These are phyloP conservation scores for Aspergillus niger DNA, from an alignment of 2,329 filamentous ascomycete genomes.

Conservation along the genomic window DNA sequence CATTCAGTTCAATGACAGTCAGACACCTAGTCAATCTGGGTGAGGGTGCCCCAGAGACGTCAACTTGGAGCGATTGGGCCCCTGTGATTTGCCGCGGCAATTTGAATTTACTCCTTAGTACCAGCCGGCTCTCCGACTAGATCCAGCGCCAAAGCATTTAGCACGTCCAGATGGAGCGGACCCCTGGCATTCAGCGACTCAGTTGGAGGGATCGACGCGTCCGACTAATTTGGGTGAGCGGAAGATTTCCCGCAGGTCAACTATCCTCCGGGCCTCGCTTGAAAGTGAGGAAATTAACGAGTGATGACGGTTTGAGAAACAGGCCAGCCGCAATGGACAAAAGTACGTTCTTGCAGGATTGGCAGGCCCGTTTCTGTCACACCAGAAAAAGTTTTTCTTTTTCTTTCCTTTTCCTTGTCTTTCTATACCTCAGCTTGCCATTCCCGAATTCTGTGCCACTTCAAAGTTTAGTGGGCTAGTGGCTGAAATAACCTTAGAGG, in stretches of 20 bases:
- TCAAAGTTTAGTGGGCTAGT: slow-evolving; percentile 14
- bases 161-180: slow-evolving; percentile 3
- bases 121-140: slow-evolving; percentile 10
- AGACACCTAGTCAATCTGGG: slow-evolving; percentile 4
- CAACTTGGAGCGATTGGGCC: slow-evolving; percentile 4
- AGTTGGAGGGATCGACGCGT: slow-evolving; percentile 7
- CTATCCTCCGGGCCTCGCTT: not conserved
- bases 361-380: not conserved
- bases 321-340: not conserved
- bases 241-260: not conserved
- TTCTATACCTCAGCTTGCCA: slow-evolving; percentile 1
- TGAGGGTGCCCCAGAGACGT: slow-evolving; percentile 10
- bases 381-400: not conserved
- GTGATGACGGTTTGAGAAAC: not conserved
- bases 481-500: slow-evolving; percentile 7
- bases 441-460: slow-evolving; percentile 2
- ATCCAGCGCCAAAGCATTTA: slow-evolving; percentile 12
- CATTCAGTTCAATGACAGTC: slow-evolving; percentile 7
- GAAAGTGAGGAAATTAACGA: not conserved
- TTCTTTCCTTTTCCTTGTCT: not conserved
- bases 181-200: slow-evolving; percentile 13
- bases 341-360: slow-evolving; percentile 1
- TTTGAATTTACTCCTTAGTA: slow-evolving; percentile 19
- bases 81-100: slow-evolving; percentile 16
- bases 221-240: not conserved